These are phyloP conservation scores for Dothistroma septosporum DNA, from an alignment of 2,329 filamentous ascomycete genomes.

Conservation along the genomic window DNA sequence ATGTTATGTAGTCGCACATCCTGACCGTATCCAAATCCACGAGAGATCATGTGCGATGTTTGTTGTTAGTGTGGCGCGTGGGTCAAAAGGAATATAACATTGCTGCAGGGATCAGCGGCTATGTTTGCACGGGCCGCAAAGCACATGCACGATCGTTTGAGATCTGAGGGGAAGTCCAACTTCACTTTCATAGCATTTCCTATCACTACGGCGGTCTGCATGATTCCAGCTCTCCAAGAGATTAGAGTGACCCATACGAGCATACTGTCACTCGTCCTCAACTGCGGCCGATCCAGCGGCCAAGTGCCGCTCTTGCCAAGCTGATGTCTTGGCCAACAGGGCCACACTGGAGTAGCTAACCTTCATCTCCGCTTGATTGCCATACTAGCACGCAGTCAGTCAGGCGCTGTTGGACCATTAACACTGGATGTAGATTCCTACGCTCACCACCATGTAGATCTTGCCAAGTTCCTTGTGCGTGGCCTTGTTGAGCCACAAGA, in stretches of 20 bases:
- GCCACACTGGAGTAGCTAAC: slow-evolving; percentile 18
- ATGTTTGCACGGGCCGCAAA: background rate
- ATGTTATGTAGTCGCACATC: background rate
- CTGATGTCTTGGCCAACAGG: slow-evolving; percentile 17
- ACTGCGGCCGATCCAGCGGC: background rate
- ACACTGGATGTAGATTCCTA: background rate
- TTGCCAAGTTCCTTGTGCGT: background rate
- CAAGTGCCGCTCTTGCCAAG: slow-evolving; percentile 5
- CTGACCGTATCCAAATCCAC: background rate
- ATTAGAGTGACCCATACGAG: background rate
- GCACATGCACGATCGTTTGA: background rate
- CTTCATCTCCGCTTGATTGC: slow-evolving; percentile 19
- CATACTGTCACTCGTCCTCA: background rate
- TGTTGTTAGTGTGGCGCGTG: background rate
- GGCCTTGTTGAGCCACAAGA: background rate
- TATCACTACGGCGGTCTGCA: too few relatives aligned
- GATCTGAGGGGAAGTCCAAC: too few relatives aligned
- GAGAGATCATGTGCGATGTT: background rate
- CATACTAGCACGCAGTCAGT: slow-evolving; percentile 12
- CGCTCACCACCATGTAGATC: background rate
- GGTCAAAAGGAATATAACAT: background rate
- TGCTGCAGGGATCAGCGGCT: background rate
- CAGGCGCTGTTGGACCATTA: background rate
- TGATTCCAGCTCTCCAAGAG: background rate
- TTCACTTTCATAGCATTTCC: too few relatives aligned